Evolutionary conservation across 805 yeast genomes (phyloP).

Genomic region (Yarrowia sp.): DNA sequence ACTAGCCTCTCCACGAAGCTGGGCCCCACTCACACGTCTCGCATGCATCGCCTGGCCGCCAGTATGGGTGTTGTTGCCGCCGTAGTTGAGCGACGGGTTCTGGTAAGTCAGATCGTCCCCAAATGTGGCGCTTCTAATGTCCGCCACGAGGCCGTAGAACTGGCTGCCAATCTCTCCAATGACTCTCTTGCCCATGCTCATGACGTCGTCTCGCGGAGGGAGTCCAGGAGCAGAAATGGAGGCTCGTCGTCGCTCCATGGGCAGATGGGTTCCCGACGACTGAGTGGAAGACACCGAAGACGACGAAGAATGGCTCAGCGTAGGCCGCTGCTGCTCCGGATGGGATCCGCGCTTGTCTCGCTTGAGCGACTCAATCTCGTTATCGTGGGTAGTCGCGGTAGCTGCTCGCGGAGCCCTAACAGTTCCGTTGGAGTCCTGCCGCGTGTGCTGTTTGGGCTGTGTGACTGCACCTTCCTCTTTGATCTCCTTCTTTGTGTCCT

Average conservation of each 20-base stretch:
- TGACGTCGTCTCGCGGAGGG: constrained; percentile 34
- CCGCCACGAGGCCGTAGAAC: constrained; percentile 41
- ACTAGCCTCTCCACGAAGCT: constrained; percentile 12
- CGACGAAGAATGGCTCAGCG: constrained; percentile 15
- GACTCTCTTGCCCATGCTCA: constrained; percentile 37
- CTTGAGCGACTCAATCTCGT: neutral
- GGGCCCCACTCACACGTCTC: constrained; percentile 13
- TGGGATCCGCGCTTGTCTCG: neutral
- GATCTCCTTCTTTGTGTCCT: neutral
- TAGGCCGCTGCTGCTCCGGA: neutral
- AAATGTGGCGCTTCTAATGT: constrained; percentile 39
- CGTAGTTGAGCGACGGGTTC: constrained; percentile 4
- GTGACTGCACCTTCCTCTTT: neutral
- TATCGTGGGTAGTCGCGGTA: neutral
- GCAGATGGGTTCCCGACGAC: neutral
- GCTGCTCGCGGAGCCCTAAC: neutral
- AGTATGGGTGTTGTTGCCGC: neutral
- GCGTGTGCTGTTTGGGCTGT: neutral
- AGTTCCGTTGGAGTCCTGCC: neutral
- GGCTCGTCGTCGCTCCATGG: constrained; percentile 1
- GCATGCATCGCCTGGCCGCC: neutral
- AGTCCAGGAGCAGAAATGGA: constrained; percentile 22
- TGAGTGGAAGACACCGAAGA: constrained; percentile 10
- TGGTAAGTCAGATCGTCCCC: constrained; percentile 34
- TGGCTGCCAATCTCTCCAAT: constrained; percentile 40